A percentile compares a stretch with the other conserved stretches of the same genome.
phyloP scores from a whole-genome alignment of 164 flowering plant genomes.

The Brasenia schreberi region DNA sequence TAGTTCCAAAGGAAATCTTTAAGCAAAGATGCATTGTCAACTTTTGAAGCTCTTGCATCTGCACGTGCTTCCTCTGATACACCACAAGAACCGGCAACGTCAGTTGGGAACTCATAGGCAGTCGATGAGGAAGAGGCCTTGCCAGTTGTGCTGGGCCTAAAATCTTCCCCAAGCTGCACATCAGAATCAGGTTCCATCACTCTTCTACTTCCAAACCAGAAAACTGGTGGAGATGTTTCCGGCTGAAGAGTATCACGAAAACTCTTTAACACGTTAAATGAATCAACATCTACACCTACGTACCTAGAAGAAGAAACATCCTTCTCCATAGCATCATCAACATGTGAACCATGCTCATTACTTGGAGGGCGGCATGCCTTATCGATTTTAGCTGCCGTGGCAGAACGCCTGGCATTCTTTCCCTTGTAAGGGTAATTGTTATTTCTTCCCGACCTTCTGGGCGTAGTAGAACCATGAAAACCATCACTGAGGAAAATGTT shows the following conservation, averaged over 20 bases:
- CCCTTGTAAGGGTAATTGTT: background rate
- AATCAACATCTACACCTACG: conserved; percentile 9
- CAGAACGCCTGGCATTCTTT: conserved; percentile 2
- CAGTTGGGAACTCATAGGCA: background rate
- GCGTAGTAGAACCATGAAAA: conserved; percentile 3
- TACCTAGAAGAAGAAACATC: conserved; percentile 9
- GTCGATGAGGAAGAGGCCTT: background rate
- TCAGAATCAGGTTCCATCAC: background rate
- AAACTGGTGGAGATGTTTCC: background rate
- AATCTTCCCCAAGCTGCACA: background rate
- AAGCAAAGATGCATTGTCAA: background rate
- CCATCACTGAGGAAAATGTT: background rate
- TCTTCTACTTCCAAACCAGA: background rate
- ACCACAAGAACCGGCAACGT: background rate
- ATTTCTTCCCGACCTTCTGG: background rate
- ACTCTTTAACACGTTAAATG: conserved; percentile 6
- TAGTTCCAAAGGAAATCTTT: background rate
- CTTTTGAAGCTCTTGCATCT: background rate
- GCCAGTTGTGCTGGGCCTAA: background rate
- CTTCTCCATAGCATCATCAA: conserved; percentile 4
- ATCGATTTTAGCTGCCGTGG: conserved; percentile 4
- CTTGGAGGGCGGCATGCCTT: background rate
- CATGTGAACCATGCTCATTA: background rate
- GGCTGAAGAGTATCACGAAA: conserved; percentile 3
- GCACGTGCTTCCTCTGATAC: background rate